A percentile compares a stretch with the other conserved stretches of the same genome.
Evolutionary conservation across 2,329 filamentous ascomycete species (phyloP).

Genomic region (Ceratocystis harringtonii): DNA sequence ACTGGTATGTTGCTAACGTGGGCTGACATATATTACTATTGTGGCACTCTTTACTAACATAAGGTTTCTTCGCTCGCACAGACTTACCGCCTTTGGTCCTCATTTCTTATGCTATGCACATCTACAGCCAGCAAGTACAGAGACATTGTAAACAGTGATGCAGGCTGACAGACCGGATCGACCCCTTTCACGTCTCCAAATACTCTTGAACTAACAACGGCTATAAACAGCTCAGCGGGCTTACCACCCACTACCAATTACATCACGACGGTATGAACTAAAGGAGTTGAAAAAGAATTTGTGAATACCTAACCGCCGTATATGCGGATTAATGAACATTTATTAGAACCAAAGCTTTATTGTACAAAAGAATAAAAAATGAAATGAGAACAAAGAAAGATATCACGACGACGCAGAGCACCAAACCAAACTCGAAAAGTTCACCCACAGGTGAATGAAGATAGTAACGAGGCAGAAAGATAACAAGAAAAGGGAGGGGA

Average conservation of each 20-base stretch:
- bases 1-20: conserved; percentile 4
- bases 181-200: not conserved
- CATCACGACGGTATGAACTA: conserved; percentile 5
- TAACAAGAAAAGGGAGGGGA: not conserved
- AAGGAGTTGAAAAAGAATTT: not conserved
- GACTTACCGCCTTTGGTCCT: not conserved
- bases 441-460: not conserved
- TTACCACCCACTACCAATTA: not conserved
- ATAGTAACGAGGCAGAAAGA: not conserved
- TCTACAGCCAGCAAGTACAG: not conserved
- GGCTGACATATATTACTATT: not conserved
- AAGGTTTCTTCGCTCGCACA: not conserved
- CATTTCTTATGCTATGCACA: conserved; percentile 8
- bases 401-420: not conserved
- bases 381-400: not conserved
- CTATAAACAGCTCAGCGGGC: not conserved
- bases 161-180: not conserved
- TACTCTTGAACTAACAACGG: not conserved
- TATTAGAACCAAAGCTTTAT: not conserved
- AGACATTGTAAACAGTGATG: conserved; percentile 1
- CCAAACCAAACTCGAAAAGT: not conserved
- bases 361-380: not conserved
- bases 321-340: not conserved
- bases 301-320: not conserved
- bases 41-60: not conserved